Evolutionary conservation across 441 rosid species (phyloP).

Genomic region (Pelargonium myrrhifolium): DNA sequence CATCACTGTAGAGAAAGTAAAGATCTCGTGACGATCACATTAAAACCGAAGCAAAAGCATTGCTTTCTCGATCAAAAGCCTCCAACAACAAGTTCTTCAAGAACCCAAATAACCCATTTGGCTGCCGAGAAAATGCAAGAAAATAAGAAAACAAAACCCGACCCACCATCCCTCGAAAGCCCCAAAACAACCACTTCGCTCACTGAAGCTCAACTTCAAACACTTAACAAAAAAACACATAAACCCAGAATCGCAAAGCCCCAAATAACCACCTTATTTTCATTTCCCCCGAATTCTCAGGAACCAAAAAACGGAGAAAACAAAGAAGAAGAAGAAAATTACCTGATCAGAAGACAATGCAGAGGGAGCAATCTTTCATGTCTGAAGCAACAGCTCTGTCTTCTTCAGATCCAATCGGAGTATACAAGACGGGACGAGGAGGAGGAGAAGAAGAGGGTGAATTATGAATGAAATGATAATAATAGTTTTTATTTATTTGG

Average conservation of each 20-base stretch:
- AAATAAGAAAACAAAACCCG: neutral
- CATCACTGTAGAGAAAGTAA: too few species aligned
- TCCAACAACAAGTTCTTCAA: neutral
- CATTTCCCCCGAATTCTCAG: neutral
- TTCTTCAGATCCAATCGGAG: slow-evolving; percentile 3
- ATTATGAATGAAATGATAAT: neutral
- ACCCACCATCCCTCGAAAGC: too few species aligned
- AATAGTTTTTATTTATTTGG: neutral
- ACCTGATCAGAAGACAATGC: slow-evolving; percentile 4
- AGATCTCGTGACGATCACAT: too few species aligned
- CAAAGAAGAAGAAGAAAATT: neutral
- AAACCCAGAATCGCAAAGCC: neutral
- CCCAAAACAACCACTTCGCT: neutral
- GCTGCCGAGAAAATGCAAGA: slow-evolving; percentile 1
- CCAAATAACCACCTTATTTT: neutral
- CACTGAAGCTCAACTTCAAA: too few species aligned
- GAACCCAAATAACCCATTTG: neutral
- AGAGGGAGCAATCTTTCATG: slow-evolving; percentile 1
- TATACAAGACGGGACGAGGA: neutral
- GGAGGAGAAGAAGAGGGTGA: neutral
- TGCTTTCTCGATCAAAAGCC: neutral
- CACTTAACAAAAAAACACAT: neutral
- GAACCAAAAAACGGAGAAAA: neutral
- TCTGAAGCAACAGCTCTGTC: neutral
- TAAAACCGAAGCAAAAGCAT: neutral